Evolutionary conservation across 1,284 basidiomycete genomes (phyloP).

Genomic region (Phellopilus nigrolimitatus): DNA sequence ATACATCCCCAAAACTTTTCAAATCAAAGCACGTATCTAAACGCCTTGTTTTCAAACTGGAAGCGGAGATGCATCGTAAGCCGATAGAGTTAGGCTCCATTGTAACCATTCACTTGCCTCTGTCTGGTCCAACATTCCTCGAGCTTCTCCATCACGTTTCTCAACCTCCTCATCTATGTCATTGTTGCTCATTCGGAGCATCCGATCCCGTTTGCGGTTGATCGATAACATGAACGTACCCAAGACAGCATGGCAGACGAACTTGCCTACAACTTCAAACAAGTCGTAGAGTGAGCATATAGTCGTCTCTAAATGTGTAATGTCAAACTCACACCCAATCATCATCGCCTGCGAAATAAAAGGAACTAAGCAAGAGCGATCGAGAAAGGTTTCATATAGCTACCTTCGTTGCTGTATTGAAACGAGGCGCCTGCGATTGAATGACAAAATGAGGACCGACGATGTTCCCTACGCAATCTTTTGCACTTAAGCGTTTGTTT

Average conservation of each 20-base stretch:
- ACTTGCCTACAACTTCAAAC: slow-evolving; percentile 12
- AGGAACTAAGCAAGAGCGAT: background rate
- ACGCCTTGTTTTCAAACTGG: slow-evolving; percentile 16
- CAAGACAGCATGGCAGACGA: slow-evolving; percentile 14
- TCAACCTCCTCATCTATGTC: slow-evolving; percentile 9
- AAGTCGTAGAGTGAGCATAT: background rate
- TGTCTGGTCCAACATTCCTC: slow-evolving; percentile 18
- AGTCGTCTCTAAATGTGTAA: background rate
- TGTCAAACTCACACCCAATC: slow-evolving; percentile 12
- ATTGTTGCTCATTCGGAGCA: background rate
- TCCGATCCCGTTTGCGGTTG: slow-evolving; percentile 1
- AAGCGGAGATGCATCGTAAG: background rate
- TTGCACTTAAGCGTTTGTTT: background rate
- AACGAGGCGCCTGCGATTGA: slow-evolving; percentile 11
- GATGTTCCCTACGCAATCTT: slow-evolving; percentile 16
- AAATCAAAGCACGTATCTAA: slow-evolving; percentile 16
- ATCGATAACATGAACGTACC: slow-evolving; percentile 14
- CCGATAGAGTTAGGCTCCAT: background rate
- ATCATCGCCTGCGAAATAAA: slow-evolving; percentile 12
- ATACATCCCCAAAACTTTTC: background rate
- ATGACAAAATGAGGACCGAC: slow-evolving; percentile 16
- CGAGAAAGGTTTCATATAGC: background rate
- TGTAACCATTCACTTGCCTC: slow-evolving; percentile 4
- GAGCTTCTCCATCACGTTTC: slow-evolving; percentile 9
- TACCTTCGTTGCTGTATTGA: slow-evolving; percentile 15